Percentiles rank a stretch among this genome's conserved stretches.
phyloP scores from a whole-genome alignment of 2,329 filamentous ascomycete genomes.

The Coniochaeta sp. region DNA sequence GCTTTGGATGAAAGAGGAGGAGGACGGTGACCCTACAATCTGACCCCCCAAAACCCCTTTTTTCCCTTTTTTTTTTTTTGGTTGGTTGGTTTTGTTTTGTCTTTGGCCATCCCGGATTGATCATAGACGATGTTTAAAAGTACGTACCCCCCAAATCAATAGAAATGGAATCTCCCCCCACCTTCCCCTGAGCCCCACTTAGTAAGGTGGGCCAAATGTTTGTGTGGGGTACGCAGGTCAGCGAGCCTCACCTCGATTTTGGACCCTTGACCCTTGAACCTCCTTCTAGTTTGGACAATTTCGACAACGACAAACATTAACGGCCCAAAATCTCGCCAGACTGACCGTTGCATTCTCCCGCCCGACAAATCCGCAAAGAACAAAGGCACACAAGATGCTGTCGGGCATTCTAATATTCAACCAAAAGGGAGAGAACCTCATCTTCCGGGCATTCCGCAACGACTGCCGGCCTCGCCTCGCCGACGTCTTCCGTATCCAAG shows the following conservation, averaged over 20 bases:
- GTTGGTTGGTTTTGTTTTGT: too few species aligned
- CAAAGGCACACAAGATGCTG: constrained; percentile 58
- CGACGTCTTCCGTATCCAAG: constrained; percentile 98
- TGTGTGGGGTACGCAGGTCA: neutral
- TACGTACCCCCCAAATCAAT: too few species aligned
- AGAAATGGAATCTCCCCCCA: too few species aligned
- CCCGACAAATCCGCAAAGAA: neutral
- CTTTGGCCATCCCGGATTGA: too few species aligned
- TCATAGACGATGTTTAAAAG: too few species aligned
- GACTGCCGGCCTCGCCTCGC: constrained; percentile 96
- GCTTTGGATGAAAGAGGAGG: too few species aligned
- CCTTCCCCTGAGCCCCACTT: too few species aligned
- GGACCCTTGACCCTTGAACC: neutral
- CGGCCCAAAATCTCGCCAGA: neutral
- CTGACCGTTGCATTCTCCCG: neutral
- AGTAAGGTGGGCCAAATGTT: too few species aligned
- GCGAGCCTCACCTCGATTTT: neutral
- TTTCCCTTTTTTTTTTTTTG: too few species aligned
- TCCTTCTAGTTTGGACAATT: neutral
- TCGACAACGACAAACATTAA: neutral
- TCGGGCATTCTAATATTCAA: constrained; percentile 98
- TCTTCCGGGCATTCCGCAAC: constrained; percentile 97
- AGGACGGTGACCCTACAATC: too few species aligned
- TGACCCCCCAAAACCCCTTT: too few species aligned
- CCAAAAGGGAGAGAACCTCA: constrained; percentile 98